phyloP scores from a whole-genome alignment of 2,329 filamentous ascomycete species.

The Tolypocladium paradoxum region DNA sequence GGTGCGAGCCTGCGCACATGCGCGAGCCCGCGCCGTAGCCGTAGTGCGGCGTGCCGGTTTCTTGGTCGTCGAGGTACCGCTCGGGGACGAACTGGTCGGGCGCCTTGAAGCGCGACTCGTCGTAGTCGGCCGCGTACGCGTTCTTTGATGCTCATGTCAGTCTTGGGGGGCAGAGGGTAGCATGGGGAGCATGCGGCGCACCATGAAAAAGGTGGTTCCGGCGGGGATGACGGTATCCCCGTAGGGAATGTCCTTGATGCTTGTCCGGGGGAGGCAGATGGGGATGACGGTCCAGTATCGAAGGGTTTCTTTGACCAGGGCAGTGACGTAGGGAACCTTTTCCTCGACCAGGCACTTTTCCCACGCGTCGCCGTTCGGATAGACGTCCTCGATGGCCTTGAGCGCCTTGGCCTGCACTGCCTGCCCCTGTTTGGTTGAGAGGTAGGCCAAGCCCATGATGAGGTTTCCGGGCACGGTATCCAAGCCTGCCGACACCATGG shows the following conservation, averaged over 20 bases:
- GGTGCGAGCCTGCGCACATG: slow-evolving; percentile 53
- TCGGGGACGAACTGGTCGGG: slow-evolving; percentile 57
- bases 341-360: slow-evolving; percentile 61
- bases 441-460: slow-evolving; percentile 68
- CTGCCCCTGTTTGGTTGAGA: slow-evolving; percentile 57
- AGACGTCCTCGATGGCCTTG: slow-evolving; percentile 57
- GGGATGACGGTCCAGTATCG: slow-evolving; percentile 74
- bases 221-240: slow-evolving; percentile 57
- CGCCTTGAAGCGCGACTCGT: slow-evolving; percentile 54
- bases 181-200: slow-evolving; percentile 10
- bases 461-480: slow-evolving; percentile 74
- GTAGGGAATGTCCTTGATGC: slow-evolving; percentile 62
- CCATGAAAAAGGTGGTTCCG: slow-evolving; percentile 73
- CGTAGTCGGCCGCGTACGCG: slow-evolving; percentile 65
- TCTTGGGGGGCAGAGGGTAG: not conserved
- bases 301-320: slow-evolving; percentile 67
- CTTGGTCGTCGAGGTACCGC: slow-evolving; percentile 50
- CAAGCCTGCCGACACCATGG: slow-evolving; percentile 71
- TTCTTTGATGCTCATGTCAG: slow-evolving; percentile 32
- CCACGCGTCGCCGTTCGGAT: slow-evolving; percentile 69
- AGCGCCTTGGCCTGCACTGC: slow-evolving; percentile 60
- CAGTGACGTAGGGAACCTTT: slow-evolving; percentile 66
- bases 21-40: slow-evolving; percentile 52
- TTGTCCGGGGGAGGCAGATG: slow-evolving; percentile 63
- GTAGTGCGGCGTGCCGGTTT: slow-evolving; percentile 48